Evolutionary conservation across 371 early-diverging fungal species (phyloP), one percentile per base, ranked within the genome.

Genomic region (Thermomucor indicae-seudaticae): DNA sequence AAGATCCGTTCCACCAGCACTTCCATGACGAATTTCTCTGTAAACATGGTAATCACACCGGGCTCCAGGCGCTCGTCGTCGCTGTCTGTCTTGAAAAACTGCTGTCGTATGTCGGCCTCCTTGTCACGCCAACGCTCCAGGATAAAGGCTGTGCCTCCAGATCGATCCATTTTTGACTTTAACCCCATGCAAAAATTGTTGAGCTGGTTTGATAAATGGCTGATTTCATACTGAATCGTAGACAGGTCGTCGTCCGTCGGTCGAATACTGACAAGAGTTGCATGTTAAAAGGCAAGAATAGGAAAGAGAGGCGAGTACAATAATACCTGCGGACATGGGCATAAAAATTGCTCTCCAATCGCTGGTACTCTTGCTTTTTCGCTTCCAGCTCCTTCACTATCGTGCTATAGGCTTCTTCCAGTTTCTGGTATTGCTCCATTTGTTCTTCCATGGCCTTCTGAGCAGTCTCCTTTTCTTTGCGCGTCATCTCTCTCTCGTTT

Each of bases 161-260:
- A 43, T n/a, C 56, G 44, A 41, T 73, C 59, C 55, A 67, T 60
- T 20, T 70, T 66, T 16, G 61, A 57, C 19, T 62, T 64, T 12
- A 73, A 41, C 2, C 67, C 62, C 73, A 73, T 67, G 40, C 70
- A 67, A 37, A 70, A 60, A 34, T 73, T 73, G 46, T 67, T 67
- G 29, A 73, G 29, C 47, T 66, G 64, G 34, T 63, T 65, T 16
- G 58, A 49, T 16, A 73, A 35, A 41, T 73, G 67, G 4, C 48
- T 58, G 49, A 73, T 64, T 49, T 78, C 66, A n/a, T 64, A 59
- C 22, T 69, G 67, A 31, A 74, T 73, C 0, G 76, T 75, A 1
- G 76, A 75, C 22, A 72, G 29, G 39, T 75, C 76, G 40, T 75
- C 76, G 44, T 75, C 76, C 1, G 76, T 75, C 1, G 72, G 72